Conservation (phyloP, 768 basidiomycete genomes). For the Mycena vitilis region DNA sequence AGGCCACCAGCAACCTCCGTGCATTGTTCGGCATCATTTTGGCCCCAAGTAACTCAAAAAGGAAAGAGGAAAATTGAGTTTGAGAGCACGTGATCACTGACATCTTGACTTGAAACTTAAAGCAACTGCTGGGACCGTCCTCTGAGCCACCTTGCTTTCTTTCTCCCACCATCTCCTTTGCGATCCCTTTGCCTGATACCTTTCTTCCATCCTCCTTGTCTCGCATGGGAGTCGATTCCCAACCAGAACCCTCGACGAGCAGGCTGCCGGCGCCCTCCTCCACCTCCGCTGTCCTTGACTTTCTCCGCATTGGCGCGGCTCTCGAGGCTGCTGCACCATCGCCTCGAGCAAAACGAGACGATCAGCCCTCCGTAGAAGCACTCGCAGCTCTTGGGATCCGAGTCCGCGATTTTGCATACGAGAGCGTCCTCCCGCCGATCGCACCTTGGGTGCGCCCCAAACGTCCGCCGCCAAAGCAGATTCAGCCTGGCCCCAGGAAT, state of each 20-base stretch:
- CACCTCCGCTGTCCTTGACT: slow-evolving; percentile 9
- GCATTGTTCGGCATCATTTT: too few species aligned
- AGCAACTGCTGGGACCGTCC: too few species aligned
- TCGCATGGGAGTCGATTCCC: slow-evolving; percentile 16
- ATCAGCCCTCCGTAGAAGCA: slow-evolving; percentile 41
- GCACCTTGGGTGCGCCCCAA: slow-evolving; percentile 51
- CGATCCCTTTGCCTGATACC: background rate
- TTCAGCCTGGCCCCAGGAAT: slow-evolving; percentile 51
- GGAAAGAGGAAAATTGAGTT: too few species aligned
- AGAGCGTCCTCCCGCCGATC: slow-evolving; percentile 73
- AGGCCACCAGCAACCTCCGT: too few species aligned
- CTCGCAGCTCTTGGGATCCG: slow-evolving; percentile 53
- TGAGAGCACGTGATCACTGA: background rate
- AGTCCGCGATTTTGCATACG: slow-evolving; percentile 69
- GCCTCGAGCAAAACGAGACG: background rate
- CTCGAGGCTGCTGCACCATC: background rate
- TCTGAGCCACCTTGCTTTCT: background rate
- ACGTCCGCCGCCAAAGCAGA: slow-evolving; percentile 53
- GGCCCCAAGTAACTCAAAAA: too few species aligned
- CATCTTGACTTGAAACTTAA: background rate
- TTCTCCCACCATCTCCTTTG: background rate
- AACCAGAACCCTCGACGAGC: slow-evolving; percentile 19
- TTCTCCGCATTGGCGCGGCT: background rate
- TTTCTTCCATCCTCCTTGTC: background rate
- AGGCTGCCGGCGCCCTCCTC: slow-evolving; percentile 4